Evolutionary conservation across 768 basidiomycete species (phyloP).

Genomic region (Trametopsis cervina): DNA sequence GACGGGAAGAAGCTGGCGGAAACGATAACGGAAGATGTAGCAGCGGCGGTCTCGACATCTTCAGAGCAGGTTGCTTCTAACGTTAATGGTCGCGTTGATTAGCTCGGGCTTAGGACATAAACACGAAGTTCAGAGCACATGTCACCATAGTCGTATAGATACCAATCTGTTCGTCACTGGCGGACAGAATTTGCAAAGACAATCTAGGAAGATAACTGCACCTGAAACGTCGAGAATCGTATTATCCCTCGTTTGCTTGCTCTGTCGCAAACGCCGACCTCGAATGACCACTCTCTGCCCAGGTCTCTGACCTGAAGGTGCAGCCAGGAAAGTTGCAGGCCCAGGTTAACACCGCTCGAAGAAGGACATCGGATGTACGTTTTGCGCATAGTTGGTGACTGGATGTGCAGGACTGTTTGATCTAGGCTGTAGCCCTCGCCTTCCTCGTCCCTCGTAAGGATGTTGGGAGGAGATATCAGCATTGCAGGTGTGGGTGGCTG

Average conservation of each 20-base stretch:
- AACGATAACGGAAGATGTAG: constrained; percentile 69
- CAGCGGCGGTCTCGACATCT: constrained; percentile 41
- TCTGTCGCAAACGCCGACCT: constrained; percentile 67
- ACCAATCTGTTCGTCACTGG: background rate
- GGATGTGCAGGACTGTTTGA: constrained; percentile 73
- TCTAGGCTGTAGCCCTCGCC: constrained; percentile 32
- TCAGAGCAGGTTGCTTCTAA: constrained; percentile 54
- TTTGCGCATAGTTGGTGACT: constrained; percentile 63
- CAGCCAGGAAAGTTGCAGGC: constrained; percentile 65
- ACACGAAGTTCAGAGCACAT: background rate
- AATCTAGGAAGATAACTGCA: constrained; percentile 25
- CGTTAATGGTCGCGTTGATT: constrained; percentile 12
- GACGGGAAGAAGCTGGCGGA: constrained; percentile 44
- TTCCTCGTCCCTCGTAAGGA: constrained; percentile 6
- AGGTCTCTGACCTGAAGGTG: constrained; percentile 70
- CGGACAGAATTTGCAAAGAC: background rate
- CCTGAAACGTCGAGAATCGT: constrained; percentile 79
- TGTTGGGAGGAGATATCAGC: constrained; percentile 36
- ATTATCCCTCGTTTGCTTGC: constrained; percentile 50
- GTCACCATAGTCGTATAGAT: too few relatives aligned
- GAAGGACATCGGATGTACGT: constrained; percentile 63
- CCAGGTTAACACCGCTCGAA: constrained; percentile 34
- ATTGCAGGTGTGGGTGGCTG: constrained; percentile 37
- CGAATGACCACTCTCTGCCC: constrained; percentile 65
- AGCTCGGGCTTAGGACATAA: constrained; percentile 5